Base-by-base conservation (phyloP, 352 stramenopile species). In the Pythium apleroticum region DNA sequence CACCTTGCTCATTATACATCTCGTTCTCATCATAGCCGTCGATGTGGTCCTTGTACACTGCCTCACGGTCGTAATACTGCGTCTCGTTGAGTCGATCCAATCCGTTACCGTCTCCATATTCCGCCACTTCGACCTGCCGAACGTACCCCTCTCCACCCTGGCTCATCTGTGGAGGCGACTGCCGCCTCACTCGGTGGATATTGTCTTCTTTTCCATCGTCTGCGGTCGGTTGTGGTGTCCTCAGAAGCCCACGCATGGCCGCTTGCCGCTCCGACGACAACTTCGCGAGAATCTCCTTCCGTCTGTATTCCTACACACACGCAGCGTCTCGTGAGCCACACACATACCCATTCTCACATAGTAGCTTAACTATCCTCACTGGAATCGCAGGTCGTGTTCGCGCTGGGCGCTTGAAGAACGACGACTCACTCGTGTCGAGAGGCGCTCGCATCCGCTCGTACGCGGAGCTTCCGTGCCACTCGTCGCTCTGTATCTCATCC, bases 261-360 rank as follows among this genome's bases (percentile, higher is more conserved):
- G 77, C 59, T 57, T 88, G 75, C 7, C 84, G 66, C 39, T 91
- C 82, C 0, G 76, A 70, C 0, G 79, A 88, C 8, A 93, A 53
- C 60, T 90, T 93, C 11, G 75, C 70, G 15, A 93, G 63, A 50
- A 93, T 90, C 43, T 91, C 77, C 30, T 73, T 73, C 31, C 84
- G 57, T 46, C 84, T 64, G 20, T 89, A 75, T 65, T 89, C 80
- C 77, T 89, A 57, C 37, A 65, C 20, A n/a, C 6, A 35, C 0
- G 22, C 43, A 55, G 9, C 9, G 27, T 15, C 9, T 55, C 19
- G 15, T 55, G 8, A 35, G 14, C 14, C 22, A 20, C 22, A 4
- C 46, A 3, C 9, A 3, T 20, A 35, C 8, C 9, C 6, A 45
- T 41, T 4, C 6, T 33, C 30, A 4, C 30, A 4, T 33, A 4